Percentiles rank a stretch among this genome's conserved stretches.
These are phyloP conservation scores for Lentinula guzmanii DNA, from an alignment of 768 basidiomycete species.

Conservation along the genomic window DNA sequence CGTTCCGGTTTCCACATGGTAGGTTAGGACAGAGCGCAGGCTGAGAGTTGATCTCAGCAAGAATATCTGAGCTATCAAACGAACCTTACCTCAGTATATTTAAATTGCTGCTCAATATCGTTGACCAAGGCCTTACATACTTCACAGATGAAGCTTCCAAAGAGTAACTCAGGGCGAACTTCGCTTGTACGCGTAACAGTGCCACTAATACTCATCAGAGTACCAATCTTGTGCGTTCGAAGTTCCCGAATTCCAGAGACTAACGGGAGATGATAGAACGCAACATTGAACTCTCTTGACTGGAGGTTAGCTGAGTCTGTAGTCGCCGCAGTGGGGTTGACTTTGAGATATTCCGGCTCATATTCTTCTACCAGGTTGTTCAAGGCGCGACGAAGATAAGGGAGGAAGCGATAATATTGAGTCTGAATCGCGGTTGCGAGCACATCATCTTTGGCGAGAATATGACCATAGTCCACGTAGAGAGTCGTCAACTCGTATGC, in stretches of 20 bases:
- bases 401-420: conserved; percentile 96
- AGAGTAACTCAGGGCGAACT: conserved; percentile 91
- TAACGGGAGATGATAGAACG: conserved; percentile 91
- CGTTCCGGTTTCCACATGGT: conserved; percentile 83
- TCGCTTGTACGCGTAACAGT: conserved; percentile 98
- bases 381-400: conserved; percentile 88
- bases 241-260: conserved; percentile 94
- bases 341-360: conserved; percentile 92
- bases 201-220: conserved; percentile 90
- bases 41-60: conserved; percentile 30
- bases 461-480: conserved; percentile 92
- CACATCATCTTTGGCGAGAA: conserved; percentile 86
- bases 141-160: conserved; percentile 90
- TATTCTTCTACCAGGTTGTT: conserved; percentile 84
- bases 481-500: conserved; percentile 93
- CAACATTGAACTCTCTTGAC: conserved; percentile 90
- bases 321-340: conserved; percentile 84
- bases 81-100: conserved; percentile 84
- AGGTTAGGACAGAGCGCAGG: conserved; percentile 93
- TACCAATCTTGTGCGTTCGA: conserved; percentile 89
- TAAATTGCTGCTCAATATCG: conserved; percentile 99
- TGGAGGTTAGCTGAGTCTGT: conserved; percentile 84
- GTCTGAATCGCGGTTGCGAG: conserved; percentile 90
- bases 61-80: background rate
- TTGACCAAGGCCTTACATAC: conserved; percentile 80